Base-by-base conservation (phyloP, 768 basidiomycete genomes). In the Scleroderma citrinum region DNA sequence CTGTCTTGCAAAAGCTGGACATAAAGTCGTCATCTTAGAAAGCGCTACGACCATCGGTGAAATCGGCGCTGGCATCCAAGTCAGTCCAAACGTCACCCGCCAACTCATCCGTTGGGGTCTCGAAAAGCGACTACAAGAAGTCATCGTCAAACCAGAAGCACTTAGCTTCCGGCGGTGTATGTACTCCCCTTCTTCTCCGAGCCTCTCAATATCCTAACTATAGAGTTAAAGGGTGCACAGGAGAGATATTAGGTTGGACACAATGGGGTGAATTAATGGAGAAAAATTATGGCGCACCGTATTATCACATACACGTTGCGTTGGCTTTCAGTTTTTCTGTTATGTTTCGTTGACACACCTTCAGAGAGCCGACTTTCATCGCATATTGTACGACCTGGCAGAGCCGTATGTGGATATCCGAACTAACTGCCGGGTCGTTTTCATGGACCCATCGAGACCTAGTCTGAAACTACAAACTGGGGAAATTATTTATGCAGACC, bases 1-100 rank as follows among this genome's bases (percentile, higher is more conserved):
- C 58, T 64, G 65, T 34, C 67, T 79, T 11, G 73, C 74, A 3
- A 64, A 67, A 17, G 70, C 72, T 0, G 77, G 77, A 2, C 77
- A 80, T 59, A 69, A 56, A 5, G 69, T 80, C 45, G 76, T 75
- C 26, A 62, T 79, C 43, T 62, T 80, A 32, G 78, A 80, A 53
- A 56, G 57, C 17, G 72, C 76, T 2, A 40, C 54, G 0, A 46
- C 54, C 3, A 62, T 76, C 13, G 54, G 74, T 1, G 76, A 77
- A 48, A 69, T 76, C 6, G 77, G 78, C 2, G 78, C 78, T 3
- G 78, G 78, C 11, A 78, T 80, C 31, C 78, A 78, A 56, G 57
- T 76, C 46, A 52, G 54, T 23, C 65, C 68, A 17, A 77, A 78
- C 53, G 37, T 77, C 14, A 69, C 65, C 17, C 64, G 73, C n/a